Base-by-base conservation (phyloP, 2,329 filamentous ascomycete species). In the Cordyceps fumosorosea region DNA sequence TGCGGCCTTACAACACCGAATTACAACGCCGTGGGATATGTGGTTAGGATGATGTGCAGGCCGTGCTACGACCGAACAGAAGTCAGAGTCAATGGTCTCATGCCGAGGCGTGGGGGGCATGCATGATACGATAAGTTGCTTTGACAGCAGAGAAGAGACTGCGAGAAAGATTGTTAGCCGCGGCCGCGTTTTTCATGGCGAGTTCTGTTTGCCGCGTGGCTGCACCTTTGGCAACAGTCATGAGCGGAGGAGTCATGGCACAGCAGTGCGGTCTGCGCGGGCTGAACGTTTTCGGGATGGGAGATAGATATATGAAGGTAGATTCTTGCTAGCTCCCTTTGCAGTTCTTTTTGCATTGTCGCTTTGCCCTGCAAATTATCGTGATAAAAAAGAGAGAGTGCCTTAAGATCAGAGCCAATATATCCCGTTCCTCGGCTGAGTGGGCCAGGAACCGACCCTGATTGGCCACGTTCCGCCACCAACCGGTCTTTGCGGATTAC, bases 401-500 rank as follows among this genome's bases (percentile, higher is more conserved):
- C 32, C 29, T 29, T 29, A 7, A 29, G 8, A 42, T 12, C 10
- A 44, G 5, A 47, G 20, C 44, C n/a, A 47, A 8, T 22, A 5
- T 44, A 26, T 22, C 40, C 12, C 32, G 32, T 51, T 20, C 12
- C 32, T 29, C 8, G 26, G 18, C 48, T 16, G 29, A 53, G 60
- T 62, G 60, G 62, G 62, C 56, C 50, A 53, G 45, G 26, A 14
- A 44, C 44, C 40, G 14, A 6, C n/a, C 60, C 63, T 67, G 62
- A 74, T 74, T 74, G 72, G 72, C 26, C 52, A 62, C 37, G 10
- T 29, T 11, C 45, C 56, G 52, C 64, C 61, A 60, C 64, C 65
- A 40, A 56, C 68, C 63, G 65, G 65, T 69, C 64, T 68, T 67
- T 64, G 56, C 66, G 54, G 58, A 56, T 68, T 63, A 65, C 67